Evolutionary conservation across 345 rosid species (phyloP).

Genomic region (Physaria fendleri): DNA sequence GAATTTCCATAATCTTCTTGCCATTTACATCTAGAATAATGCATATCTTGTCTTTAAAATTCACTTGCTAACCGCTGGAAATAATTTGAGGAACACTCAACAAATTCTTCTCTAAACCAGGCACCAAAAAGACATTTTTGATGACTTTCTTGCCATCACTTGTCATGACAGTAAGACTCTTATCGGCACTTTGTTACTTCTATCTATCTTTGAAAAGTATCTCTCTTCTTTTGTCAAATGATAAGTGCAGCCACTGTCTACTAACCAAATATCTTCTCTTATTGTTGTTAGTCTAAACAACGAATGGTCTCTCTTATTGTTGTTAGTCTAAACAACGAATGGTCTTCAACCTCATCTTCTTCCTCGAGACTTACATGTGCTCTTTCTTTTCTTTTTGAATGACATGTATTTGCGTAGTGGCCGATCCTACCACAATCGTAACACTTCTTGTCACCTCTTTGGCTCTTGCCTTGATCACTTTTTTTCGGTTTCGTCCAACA

Average conservation of each 20-base stretch:
- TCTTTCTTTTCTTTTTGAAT: neutral
- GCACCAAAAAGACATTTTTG: neutral
- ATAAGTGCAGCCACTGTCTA: neutral
- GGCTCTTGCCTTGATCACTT: neutral
- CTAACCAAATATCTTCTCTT: neutral
- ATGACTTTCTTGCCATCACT: neutral
- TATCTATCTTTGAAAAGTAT: neutral
- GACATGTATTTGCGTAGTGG: neutral
- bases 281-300: no score
- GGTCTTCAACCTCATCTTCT: neutral
- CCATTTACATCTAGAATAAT: neutral
- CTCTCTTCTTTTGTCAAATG: neutral
- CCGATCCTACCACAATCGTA: neutral
- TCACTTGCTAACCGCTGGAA: neutral
- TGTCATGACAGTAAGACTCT: neutral
- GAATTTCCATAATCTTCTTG: neutral
- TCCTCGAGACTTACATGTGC: neutral
- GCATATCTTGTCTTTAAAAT: neutral
- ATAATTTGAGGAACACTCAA: neutral
- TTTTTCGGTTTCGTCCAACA: neutral
- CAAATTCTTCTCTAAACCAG: neutral
- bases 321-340: neutral
- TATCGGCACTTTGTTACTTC: neutral
- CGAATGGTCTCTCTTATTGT: neutral
- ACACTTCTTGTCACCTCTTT: neutral